phyloP scores from a whole-genome alignment of 176 grass and related monocot species.

The Phoenix roebelenii region DNA sequence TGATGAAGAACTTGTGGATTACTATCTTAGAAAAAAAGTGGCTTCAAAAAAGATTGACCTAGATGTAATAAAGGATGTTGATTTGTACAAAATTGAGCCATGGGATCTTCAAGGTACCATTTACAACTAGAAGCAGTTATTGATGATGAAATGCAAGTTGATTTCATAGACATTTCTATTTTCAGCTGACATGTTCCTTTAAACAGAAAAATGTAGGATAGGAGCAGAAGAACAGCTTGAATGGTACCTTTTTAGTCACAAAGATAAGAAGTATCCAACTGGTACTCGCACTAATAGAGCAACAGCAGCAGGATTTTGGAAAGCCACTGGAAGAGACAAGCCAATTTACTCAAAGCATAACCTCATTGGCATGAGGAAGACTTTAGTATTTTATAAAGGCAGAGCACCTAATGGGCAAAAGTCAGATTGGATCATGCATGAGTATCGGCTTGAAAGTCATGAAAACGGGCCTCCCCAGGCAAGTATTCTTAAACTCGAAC shows the following conservation, averaged over 20 bases:
- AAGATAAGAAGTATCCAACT: constrained; percentile 91
- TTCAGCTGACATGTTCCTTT: no score
- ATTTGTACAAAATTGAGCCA: constrained; percentile 96
- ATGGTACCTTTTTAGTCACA: constrained; percentile 95
- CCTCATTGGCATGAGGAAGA: constrained; percentile 89
- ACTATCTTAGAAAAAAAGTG: constrained; percentile 90
- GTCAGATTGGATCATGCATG: constrained; percentile 19
- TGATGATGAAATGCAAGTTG: no score
- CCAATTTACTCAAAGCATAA: constrained; percentile 66
- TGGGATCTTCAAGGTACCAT: constrained; percentile 86
- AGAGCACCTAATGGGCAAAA: constrained; percentile 86
- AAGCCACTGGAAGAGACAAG: constrained; percentile 84
- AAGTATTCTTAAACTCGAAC: constrained; percentile 17
- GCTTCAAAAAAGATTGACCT: constrained; percentile 73
- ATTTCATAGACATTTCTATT: no score
- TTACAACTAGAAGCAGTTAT: no score
- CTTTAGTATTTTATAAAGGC: constrained; percentile 79
- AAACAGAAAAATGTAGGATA: constrained; percentile 51
- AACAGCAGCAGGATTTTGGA: constrained; percentile 68
- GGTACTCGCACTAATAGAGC: constrained; percentile 80
- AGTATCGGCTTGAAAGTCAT: constrained; percentile 40
- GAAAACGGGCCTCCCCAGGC: constrained; percentile 67
- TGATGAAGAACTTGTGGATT: constrained; percentile 84
- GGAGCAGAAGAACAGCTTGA: constrained; percentile 75
- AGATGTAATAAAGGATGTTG: constrained; percentile 87